Evolutionary conservation across 495 filamentous ascomycete species (phyloP).

Genomic region (Cercophora scortea): DNA sequence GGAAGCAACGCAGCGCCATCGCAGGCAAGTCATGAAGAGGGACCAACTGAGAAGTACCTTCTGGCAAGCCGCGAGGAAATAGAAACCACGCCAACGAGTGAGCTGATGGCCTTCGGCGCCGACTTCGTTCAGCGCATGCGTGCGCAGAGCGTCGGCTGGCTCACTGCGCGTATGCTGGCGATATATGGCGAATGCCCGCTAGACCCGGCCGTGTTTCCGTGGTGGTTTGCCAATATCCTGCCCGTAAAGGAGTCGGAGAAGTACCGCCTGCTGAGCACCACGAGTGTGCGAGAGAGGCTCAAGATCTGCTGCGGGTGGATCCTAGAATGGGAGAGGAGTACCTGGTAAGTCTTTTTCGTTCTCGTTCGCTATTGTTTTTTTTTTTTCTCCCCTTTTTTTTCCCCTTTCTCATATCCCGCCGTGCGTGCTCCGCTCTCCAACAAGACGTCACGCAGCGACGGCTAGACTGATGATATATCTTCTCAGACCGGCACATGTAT

Average conservation of each 20-base stretch:
- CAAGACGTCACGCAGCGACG: too few species aligned
- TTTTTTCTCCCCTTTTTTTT: not conserved
- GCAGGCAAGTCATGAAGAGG: too few species aligned
- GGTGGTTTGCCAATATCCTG: slow-evolving; percentile 82
- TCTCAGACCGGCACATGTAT: too few species aligned
- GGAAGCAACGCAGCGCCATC: not conserved
- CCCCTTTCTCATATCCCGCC: not conserved
- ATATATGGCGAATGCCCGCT: slow-evolving; percentile 72
- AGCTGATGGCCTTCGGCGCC: slow-evolving; percentile 54
- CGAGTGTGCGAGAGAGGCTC: slow-evolving; percentile 68
- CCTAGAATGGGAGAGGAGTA: slow-evolving; percentile 57
- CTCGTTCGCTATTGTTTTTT: not conserved
- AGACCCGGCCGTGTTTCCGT: slow-evolving; percentile 73
- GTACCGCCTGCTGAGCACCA: slow-evolving; percentile 61
- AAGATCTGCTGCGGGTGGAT: slow-evolving; percentile 77
- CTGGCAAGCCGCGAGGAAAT: slow-evolving; percentile 31
- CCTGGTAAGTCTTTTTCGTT: slow-evolving; percentile 45
- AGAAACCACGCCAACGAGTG: slow-evolving; percentile 58
- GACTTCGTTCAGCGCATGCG: slow-evolving; percentile 63
- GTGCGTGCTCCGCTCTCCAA: too few species aligned
- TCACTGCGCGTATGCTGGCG: slow-evolving; percentile 57
- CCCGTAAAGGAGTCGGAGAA: slow-evolving; percentile 73
- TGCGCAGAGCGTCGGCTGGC: slow-evolving; percentile 59
- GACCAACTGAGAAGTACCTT: not conserved
- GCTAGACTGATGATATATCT: too few species aligned